Base-by-base conservation (phyloP, 768 basidiomycete species). In the Naganishia randhawae region DNA sequence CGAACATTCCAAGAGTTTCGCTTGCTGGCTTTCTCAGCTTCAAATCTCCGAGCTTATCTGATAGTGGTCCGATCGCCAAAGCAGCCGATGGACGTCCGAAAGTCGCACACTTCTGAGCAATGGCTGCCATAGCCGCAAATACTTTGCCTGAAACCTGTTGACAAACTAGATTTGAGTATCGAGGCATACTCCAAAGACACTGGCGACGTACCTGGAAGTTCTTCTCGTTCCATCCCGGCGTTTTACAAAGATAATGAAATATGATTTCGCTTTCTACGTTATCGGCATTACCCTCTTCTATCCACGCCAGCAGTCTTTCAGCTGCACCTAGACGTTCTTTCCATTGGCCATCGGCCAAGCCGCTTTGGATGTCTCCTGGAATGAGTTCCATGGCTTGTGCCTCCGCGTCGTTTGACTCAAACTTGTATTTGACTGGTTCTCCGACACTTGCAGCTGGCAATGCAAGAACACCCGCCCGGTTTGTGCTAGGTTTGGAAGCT, bases 1-100 rank as follows among this genome's bases (percentile, higher is more conserved):
- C 88, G 74, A 92, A 95, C 0, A 85, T 75, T 1, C 86, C 75
- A n/a, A 99, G 81, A 0, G 90, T 84, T 52, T 99, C 96, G 25
- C 91, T 89, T 25, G 94, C 91, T 5, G 94, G 90, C 78, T 97
- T 98, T 83, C 97, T 98, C 68, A 99, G 81, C 77, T 99, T 99
- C 81, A 90, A 82, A 76, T 99, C 96, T 25, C 96, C 96, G 53
- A 99, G 82, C 81, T 99, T 98, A 80, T 99, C 96, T 42, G 86
- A 86, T 27, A 98, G 82, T 79, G 92, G 90, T 4, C 86, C 84
- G 4, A 92, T 85, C 64, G 85, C 87, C 25, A 97, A 81, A 1
- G 93, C 94, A 8, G 86, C 85, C 63, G 91, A 92, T 0, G 92
- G 87, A 73, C 88, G 85, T 32, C 91, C 88, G 79, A 98, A 98